A percentile compares a stretch with the other conserved stretches of the same genome.
phyloP scores from a whole-genome alignment of 768 basidiomycete genomes.

The Trametes sanguinea region DNA sequence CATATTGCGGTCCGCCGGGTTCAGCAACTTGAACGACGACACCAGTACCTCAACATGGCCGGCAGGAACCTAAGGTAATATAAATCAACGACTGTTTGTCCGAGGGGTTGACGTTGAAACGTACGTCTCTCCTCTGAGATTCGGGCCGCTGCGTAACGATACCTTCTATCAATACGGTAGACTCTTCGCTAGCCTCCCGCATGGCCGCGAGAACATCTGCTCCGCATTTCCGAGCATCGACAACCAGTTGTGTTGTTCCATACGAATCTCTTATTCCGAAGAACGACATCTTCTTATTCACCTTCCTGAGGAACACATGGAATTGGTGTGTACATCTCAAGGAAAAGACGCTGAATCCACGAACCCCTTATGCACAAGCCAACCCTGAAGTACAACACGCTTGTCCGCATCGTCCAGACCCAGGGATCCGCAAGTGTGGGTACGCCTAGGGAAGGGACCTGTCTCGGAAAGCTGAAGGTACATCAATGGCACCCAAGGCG shows the following conservation, averaged over 20 bases:
- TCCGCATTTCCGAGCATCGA: constrained; percentile 40
- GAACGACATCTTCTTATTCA: constrained; percentile 73
- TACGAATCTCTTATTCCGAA: constrained; percentile 81
- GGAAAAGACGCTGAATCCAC: not conserved
- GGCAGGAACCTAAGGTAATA: constrained; percentile 48
- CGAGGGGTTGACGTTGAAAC: constrained; percentile 9
- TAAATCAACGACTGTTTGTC: not conserved
- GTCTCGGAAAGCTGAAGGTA: not conserved
- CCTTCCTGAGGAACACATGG: constrained; percentile 51
- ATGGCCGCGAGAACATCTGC: constrained; percentile 44
- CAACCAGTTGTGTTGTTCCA: constrained; percentile 79
- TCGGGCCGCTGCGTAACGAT: constrained; percentile 64
- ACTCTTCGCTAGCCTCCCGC: constrained; percentile 71
- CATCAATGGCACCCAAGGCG: too few species aligned
- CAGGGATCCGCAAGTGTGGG: constrained; percentile 31
- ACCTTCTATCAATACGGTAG: constrained; percentile 75
- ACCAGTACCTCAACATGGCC: constrained; percentile 85
- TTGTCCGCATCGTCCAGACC: constrained; percentile 22
- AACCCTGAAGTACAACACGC: constrained; percentile 74
- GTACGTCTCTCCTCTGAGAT: constrained; percentile 60
- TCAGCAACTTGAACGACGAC: constrained; percentile 69
- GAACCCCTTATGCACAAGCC: constrained; percentile 82
- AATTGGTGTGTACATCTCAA: not conserved
- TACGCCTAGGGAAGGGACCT: constrained; percentile 31
- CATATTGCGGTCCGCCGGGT: constrained; percentile 67